phyloP scores from a whole-genome alignment of 495 filamentous ascomycete genomes.

The Lasiosphaeria miniovina region DNA sequence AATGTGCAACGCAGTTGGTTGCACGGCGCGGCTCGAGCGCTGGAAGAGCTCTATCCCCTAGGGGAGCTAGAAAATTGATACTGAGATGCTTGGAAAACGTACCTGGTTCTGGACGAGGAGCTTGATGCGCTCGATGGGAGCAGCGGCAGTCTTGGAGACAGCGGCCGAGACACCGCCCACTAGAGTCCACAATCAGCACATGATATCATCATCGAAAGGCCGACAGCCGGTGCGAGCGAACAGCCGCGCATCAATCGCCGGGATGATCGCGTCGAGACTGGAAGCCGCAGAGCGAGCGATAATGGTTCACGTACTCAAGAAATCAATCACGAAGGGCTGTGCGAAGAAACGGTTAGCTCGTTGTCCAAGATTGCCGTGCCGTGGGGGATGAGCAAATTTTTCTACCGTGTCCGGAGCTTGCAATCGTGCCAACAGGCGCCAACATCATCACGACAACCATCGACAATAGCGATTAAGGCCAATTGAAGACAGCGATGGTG shows the following conservation, averaged over 20 bases:
- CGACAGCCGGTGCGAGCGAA: constrained; percentile 40
- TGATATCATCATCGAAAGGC: constrained; percentile 9
- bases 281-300: neutral
- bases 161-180: constrained; percentile 99
- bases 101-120: constrained; percentile 99
- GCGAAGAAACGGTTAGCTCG: neutral
- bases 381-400: neutral
- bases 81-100: constrained; percentile 38
- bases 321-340: constrained; percentile 80
- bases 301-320: constrained; percentile 79
- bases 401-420: constrained; percentile 6
- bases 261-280: neutral
- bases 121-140: constrained; percentile 99
- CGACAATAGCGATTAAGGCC: constrained; percentile 2
- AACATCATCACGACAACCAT: constrained; percentile 18
- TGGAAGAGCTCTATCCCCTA: neutral
- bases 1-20: constrained; percentile 3
- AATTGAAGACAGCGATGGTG: constrained; percentile 33
- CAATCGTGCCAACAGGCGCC: constrained; percentile 7
- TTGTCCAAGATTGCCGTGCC: neutral
- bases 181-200: constrained; percentile 44
- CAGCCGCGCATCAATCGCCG: constrained; percentile 17
- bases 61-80: neutral
- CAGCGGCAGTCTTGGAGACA: constrained; percentile 99
- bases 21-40: too few relatives aligned